Evolutionary conservation across 1,139 yeast genomes (phyloP).

Genomic region (Yamadazyma dendronema): DNA sequence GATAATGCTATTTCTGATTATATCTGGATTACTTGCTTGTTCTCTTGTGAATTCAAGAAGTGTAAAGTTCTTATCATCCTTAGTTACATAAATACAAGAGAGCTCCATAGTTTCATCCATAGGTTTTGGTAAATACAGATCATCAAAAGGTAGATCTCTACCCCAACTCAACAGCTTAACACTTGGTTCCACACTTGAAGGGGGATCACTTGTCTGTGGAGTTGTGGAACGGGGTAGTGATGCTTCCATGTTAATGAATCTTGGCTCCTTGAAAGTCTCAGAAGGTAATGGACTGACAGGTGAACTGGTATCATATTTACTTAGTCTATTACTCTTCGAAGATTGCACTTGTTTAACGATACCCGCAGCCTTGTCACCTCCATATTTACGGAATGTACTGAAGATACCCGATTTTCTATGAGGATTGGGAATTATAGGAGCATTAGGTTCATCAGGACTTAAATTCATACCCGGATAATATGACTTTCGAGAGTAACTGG

Average conservation of each 20-base stretch:
- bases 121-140: conserved; percentile 30
- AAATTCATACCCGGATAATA: conserved; percentile 17
- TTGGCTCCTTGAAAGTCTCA: conserved; percentile 13
- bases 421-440: conserved; percentile 3
- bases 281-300: conserved; percentile 21
- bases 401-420: conserved; percentile 37
- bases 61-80: conserved; percentile 53
- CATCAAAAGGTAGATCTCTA: conserved; percentile 18
- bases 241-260: conserved; percentile 15
- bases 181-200: conserved; percentile 10
- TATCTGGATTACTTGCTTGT: conserved; percentile 15
- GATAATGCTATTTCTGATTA: conserved; percentile 35
- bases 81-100: conserved; percentile 50
- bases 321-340: conserved; percentile 10
- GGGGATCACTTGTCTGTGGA: conserved; percentile 7
- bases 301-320: conserved; percentile 13
- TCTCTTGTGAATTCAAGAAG: conserved; percentile 37
- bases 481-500: conserved; percentile 8
- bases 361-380: conserved; percentile 42
- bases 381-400: conserved; percentile 42
- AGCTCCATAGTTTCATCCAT: conserved; percentile 4
- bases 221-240: conserved; percentile 10
- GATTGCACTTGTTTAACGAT: conserved; percentile 19
- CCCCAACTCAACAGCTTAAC: conserved; percentile 8
- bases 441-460: conserved; percentile 16